Percentiles rank a stretch among this genome's conserved stretches.
Conservation (phyloP, 257 asterid species). For the Oldenlandia corymbosa region DNA sequence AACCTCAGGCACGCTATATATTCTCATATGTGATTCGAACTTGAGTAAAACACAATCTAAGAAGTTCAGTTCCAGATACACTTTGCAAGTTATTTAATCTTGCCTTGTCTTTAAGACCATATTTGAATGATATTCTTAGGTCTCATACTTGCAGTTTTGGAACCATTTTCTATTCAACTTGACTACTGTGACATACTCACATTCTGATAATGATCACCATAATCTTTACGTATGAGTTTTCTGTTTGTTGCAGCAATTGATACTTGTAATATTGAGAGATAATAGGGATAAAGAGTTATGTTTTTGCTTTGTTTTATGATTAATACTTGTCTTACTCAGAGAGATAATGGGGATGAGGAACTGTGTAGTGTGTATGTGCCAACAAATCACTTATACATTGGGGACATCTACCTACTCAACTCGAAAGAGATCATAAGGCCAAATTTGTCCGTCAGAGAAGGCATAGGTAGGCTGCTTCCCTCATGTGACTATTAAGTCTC, state of each 20-base stretch:
- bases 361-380: slow-evolving; percentile 80
- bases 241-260: slow-evolving; percentile 8
- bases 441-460: slow-evolving; percentile 78
- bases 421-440: slow-evolving; percentile 79
- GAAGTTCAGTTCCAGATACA: background rate
- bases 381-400: slow-evolving; percentile 83
- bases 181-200: background rate
- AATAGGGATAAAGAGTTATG: slow-evolving; percentile 75
- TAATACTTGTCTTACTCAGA: slow-evolving; percentile 41
- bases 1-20: background rate
- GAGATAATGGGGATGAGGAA: slow-evolving; percentile 73
- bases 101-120: background rate
- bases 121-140: background rate
- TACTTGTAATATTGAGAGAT: slow-evolving; percentile 44
- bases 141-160: background rate
- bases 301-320: no score
- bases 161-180: background rate
- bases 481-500: slow-evolving; percentile 6
- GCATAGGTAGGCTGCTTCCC: slow-evolving; percentile 52
- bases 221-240: slow-evolving; percentile 1
- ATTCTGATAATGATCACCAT: background rate
- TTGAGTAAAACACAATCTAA: background rate
- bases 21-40: background rate
- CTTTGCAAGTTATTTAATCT: background rate
- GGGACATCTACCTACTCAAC: slow-evolving; percentile 72